A percentile compares a stretch with the other conserved stretches of the same genome.
phyloP scores from a whole-genome alignment of 2,329 filamentous ascomycete species.

The Lachnellula suecica region DNA sequence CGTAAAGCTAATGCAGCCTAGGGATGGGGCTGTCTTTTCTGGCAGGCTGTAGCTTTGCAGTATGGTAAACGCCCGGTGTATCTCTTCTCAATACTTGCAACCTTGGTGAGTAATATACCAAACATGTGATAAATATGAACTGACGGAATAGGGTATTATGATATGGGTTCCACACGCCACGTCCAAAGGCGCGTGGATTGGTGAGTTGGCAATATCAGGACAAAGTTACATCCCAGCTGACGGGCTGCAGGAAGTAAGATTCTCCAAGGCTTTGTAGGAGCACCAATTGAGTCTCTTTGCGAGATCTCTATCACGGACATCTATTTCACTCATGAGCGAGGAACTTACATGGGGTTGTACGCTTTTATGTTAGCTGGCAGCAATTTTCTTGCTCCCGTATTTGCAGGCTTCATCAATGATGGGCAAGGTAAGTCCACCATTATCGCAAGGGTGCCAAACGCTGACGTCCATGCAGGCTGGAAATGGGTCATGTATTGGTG shows the following conservation, averaged over 20 bases:
- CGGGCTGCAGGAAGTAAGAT: constrained; percentile 21
- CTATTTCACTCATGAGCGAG: constrained; percentile 45
- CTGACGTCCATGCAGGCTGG: neutral
- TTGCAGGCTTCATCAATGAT: constrained; percentile 50
- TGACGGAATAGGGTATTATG: constrained; percentile 29
- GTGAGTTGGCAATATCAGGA: constrained; percentile 18
- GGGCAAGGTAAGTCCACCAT: constrained; percentile 32
- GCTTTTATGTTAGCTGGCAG: constrained; percentile 42
- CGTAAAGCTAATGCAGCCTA: neutral
- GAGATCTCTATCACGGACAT: constrained; percentile 36
- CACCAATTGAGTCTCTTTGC: constrained; percentile 30
- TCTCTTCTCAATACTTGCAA: constrained; percentile 32
- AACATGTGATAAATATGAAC: neutral
- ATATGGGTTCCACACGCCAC: constrained; percentile 36
- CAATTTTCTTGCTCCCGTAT: constrained; percentile 46
- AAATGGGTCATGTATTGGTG: constrained; percentile 52
- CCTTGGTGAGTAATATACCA: neutral
- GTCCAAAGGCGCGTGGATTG: constrained; percentile 38
- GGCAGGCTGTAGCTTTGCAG: constrained; percentile 51
- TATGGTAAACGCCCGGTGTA: constrained; percentile 40
- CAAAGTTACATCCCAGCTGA: constrained; percentile 8
- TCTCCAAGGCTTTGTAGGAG: constrained; percentile 27
- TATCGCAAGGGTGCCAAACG: neutral
- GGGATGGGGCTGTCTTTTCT: constrained; percentile 50
- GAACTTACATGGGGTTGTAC: constrained; percentile 43